A percentile compares a stretch with the other conserved stretches of the same genome.
Evolutionary conservation across 257 asterid genomes (phyloP).

Genomic region (Gardenia jasminoides): DNA sequence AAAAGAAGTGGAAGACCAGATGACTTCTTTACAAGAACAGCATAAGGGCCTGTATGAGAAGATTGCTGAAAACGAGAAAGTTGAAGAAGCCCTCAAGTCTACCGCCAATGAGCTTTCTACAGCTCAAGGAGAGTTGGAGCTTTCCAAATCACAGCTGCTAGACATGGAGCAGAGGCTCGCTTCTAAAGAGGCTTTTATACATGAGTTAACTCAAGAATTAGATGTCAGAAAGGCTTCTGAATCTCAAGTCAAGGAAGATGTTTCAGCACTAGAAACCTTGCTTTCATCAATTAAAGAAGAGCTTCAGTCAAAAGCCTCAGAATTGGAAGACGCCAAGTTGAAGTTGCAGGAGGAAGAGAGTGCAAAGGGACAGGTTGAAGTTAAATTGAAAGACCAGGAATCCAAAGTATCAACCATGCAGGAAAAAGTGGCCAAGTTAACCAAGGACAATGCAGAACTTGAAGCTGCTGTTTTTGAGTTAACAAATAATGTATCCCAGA

Average conservation of each 20-base stretch:
- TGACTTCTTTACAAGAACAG: conserved; percentile 56
- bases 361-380: conserved; percentile 43
- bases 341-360: conserved; percentile 55
- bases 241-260: conserved; percentile 52
- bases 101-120: conserved; percentile 54
- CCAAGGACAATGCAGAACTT: conserved; percentile 54
- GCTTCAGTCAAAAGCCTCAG: conserved; percentile 46
- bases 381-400: conserved; percentile 48
- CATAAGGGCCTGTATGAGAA: conserved; percentile 48
- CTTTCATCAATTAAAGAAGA: conserved; percentile 41
- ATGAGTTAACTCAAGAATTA: conserved; percentile 54
- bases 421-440: conserved; percentile 50
- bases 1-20: conserved; percentile 59
- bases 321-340: conserved; percentile 45
- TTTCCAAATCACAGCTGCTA: conserved; percentile 56
- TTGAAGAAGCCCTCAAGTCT: conserved; percentile 58
- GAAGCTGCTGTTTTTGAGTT: conserved; percentile 61
- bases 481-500: conserved; percentile 42
- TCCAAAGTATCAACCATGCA: conserved; percentile 32
- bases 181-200: conserved; percentile 54
- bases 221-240: conserved; percentile 54
- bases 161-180: conserved; percentile 64
- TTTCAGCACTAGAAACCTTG: conserved; percentile 49
- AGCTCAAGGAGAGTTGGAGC: conserved; percentile 60
- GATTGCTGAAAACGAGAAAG: conserved; percentile 56